A percentile compares a stretch with the other conserved stretches of the same genome.
These are phyloP conservation scores for Nemania bipapillata DNA, from an alignment of 2,329 filamentous ascomycete species.

Conservation along the genomic window DNA sequence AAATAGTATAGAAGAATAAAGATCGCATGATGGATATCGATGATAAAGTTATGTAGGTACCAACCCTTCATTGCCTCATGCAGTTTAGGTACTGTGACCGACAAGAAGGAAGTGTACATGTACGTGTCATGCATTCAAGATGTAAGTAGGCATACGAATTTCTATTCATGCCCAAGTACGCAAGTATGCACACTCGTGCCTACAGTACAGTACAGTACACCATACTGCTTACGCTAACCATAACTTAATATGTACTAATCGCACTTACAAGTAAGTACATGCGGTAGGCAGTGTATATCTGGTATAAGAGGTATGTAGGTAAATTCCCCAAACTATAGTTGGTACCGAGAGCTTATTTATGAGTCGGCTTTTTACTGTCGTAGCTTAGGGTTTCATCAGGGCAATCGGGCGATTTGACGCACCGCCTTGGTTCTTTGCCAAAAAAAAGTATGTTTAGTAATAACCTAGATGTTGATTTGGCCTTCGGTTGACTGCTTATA, in stretches of 20 bases:
- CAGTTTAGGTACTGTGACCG: too few species aligned
- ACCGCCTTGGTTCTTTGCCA: constrained; percentile 29
- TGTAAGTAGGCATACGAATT: too few species aligned
- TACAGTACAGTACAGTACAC: neutral
- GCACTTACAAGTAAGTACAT: too few species aligned
- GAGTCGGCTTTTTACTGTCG: constrained; percentile 25
- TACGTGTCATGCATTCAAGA: too few species aligned
- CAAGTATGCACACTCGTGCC: too few species aligned
- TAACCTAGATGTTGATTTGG: neutral
- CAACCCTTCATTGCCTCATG: too few species aligned
- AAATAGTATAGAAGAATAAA: too few species aligned
- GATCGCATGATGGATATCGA: too few species aligned
- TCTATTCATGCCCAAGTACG: too few species aligned
- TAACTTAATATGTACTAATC: neutral
- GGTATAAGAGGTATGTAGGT: neutral
- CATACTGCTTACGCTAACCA: neutral
- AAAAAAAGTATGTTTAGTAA: constrained; percentile 24
- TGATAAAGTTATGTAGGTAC: too few species aligned
- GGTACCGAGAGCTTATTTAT: constrained; percentile 28
- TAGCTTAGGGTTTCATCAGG: constrained; percentile 39
- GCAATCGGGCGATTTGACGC: constrained; percentile 35
- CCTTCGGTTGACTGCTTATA: neutral
- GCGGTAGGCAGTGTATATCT: too few species aligned
- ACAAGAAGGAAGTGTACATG: too few species aligned
- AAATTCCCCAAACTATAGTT: neutral